Evolutionary conservation across 495 filamentous ascomycete species (phyloP).

Genomic region (Ramalina peruviana): DNA sequence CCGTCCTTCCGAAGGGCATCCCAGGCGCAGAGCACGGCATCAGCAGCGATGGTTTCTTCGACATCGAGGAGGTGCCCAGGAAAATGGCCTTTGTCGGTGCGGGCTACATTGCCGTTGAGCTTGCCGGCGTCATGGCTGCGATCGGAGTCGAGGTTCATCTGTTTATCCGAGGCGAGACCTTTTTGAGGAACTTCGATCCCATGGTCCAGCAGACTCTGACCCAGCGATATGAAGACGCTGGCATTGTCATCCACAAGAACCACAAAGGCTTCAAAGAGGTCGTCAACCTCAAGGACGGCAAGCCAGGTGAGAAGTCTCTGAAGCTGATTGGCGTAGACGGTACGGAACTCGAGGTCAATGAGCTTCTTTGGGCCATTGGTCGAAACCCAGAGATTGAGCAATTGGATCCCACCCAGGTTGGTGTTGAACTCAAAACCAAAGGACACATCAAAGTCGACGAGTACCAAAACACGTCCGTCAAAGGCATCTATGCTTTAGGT

Average conservation of each 20-base stretch:
- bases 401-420: constrained; percentile 38
- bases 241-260: constrained; percentile 66
- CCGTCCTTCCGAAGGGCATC: constrained; percentile 29
- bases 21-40: constrained; percentile 43
- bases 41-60: constrained; percentile 75
- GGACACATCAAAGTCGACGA: constrained; percentile 41
- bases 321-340: constrained; percentile 36
- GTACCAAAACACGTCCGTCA: constrained; percentile 42
- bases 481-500: constrained; percentile 44
- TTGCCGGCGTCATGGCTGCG: constrained; percentile 89
- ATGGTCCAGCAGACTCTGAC: constrained; percentile 85
- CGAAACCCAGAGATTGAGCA: constrained; percentile 47
- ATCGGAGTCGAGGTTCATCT: constrained; percentile 85
- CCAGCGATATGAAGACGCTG: constrained; percentile 68
- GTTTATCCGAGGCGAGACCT: constrained; percentile 78
- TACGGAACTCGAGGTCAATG: constrained; percentile 41
- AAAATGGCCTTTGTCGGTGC: constrained; percentile 90
- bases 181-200: constrained; percentile 83
- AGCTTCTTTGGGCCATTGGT: constrained; percentile 51
- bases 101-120: constrained; percentile 92
- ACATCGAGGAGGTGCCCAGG: constrained; percentile 75
- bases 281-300: constrained; percentile 34
- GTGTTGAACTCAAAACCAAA: constrained; percentile 32
- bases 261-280: constrained; percentile 67
- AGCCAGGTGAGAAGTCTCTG: constrained; percentile 35